These are phyloP conservation scores for Sanghuangporus weigelae DNA, from an alignment of 1,284 basidiomycete genomes.

Conservation along the genomic window DNA sequence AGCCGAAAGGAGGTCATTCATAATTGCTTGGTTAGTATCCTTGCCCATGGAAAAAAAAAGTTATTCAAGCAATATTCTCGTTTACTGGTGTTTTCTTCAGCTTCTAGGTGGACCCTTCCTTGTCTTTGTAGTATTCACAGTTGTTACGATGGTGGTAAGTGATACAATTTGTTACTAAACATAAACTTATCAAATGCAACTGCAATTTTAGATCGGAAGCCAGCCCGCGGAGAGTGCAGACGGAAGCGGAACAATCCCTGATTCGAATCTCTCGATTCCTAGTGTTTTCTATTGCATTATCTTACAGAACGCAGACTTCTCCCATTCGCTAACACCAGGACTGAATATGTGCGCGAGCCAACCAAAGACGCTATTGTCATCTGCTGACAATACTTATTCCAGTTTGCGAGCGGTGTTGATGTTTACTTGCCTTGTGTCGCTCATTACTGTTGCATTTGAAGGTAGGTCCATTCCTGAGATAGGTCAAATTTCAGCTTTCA, in stretches of 20 bases:
- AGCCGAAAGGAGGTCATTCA: neutral
- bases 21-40: neutral
- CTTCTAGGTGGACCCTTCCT: conserved; percentile 11
- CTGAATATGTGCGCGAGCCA: neutral
- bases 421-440: conserved; percentile 7
- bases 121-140: conserved; percentile 7
- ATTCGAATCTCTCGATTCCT: conserved; percentile 16
- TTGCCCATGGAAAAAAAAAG: neutral
- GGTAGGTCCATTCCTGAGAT: neutral
- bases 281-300: conserved; percentile 17
- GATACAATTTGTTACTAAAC: neutral
- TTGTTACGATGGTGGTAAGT: conserved; percentile 10
- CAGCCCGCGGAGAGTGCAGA: neutral
- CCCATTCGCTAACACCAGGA: conserved; percentile 2
- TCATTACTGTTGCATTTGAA: conserved; percentile 13
- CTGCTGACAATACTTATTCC: neutral
- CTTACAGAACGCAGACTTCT: conserved; percentile 10
- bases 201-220: conserved; percentile 1
- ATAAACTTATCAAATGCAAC: neutral
- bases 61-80: neutral
- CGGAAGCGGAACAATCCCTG: neutral
- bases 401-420: conserved; percentile 6
- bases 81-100: neutral
- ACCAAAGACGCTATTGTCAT: neutral
- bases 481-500: neutral